Evolutionary conservation across 1,284 basidiomycete genomes (phyloP).

Genomic region (Fomitiporia mediterranea): DNA sequence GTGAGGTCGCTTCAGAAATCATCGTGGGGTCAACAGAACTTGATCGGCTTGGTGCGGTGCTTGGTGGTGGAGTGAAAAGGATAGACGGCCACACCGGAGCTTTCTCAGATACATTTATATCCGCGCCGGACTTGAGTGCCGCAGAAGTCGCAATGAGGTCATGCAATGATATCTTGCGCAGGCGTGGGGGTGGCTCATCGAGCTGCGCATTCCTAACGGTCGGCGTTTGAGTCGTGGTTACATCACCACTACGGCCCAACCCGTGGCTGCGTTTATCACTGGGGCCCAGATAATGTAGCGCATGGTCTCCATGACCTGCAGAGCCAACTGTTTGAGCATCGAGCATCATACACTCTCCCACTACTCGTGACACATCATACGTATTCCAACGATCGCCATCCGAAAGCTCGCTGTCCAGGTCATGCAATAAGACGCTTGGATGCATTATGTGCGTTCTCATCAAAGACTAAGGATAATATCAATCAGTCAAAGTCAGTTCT

Average conservation of each 20-base stretch:
- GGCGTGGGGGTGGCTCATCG: slow-evolving; percentile 27
- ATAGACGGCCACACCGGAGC: slow-evolving; percentile 46
- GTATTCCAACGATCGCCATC: slow-evolving; percentile 62
- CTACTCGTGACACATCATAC: slow-evolving; percentile 62
- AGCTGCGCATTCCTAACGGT: slow-evolving; percentile 19
- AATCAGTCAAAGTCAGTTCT: slow-evolving; percentile 16
- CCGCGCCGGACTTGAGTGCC: slow-evolving; percentile 60
- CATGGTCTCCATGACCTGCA: not conserved
- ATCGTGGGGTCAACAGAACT: slow-evolving; percentile 24
- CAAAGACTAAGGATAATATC: slow-evolving; percentile 44
- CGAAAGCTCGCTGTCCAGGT: slow-evolving; percentile 58
- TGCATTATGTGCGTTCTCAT: slow-evolving; percentile 73
- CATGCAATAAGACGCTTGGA: slow-evolving; percentile 64
- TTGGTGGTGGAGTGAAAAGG: slow-evolving; percentile 29
- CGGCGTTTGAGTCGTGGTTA: slow-evolving; percentile 14
- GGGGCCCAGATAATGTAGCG: not conserved
- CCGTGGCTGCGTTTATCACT: not conserved
- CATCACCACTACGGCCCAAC: slow-evolving; percentile 2
- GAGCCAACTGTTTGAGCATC: slow-evolving; percentile 50
- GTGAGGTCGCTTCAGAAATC: slow-evolving; percentile 22
- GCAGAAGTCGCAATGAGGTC: slow-evolving; percentile 68
- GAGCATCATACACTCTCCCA: slow-evolving; percentile 68
- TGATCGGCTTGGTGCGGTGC: slow-evolving; percentile 11
- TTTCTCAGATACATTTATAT: slow-evolving; percentile 51
- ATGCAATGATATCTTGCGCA: slow-evolving; percentile 54